A percentile compares a stretch with the other conserved stretches of the same genome.
These are phyloP conservation scores for Beauveria sp. DNA, from an alignment of 2,329 filamentous ascomycete species.

Conservation along the genomic window DNA sequence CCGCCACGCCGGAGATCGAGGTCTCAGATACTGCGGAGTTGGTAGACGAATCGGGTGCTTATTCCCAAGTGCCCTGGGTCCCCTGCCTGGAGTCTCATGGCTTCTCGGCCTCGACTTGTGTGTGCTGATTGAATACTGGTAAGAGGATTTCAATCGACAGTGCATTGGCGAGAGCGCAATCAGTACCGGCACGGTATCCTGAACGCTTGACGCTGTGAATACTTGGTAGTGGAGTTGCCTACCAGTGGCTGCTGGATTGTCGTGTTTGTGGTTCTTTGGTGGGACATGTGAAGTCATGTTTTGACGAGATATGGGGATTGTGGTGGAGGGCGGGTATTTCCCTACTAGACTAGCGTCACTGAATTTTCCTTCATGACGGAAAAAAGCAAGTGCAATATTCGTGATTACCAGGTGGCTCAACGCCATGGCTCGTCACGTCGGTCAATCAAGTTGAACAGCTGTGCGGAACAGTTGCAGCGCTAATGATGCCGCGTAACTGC, in stretches of 20 bases:
- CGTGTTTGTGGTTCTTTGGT: background rate
- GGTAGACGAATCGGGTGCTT: no score
- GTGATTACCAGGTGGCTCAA: background rate
- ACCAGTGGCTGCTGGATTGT: background rate
- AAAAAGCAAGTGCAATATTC: no score
- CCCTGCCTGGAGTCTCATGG: no score
- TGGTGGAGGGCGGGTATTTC: background rate
- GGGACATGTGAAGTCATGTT: background rate
- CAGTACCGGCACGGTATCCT: background rate
- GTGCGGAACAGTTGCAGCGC: background rate
- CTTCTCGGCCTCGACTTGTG: no score
- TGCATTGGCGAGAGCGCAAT: background rate
- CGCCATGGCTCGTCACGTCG: background rate
- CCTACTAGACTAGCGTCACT: background rate
- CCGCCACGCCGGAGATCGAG: no score
- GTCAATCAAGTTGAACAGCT: background rate
- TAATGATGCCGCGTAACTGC: background rate
- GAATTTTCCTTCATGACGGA: background rate
- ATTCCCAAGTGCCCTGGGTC: no score
- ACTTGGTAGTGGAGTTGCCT: background rate
- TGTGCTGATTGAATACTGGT: no score
- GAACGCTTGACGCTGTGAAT: background rate
- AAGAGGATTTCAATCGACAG: no score
- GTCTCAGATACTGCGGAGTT: no score
- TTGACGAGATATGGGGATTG: background rate